phyloP scores from a whole-genome alignment of 805 yeast species.

The Yueomyces sp. region DNA sequence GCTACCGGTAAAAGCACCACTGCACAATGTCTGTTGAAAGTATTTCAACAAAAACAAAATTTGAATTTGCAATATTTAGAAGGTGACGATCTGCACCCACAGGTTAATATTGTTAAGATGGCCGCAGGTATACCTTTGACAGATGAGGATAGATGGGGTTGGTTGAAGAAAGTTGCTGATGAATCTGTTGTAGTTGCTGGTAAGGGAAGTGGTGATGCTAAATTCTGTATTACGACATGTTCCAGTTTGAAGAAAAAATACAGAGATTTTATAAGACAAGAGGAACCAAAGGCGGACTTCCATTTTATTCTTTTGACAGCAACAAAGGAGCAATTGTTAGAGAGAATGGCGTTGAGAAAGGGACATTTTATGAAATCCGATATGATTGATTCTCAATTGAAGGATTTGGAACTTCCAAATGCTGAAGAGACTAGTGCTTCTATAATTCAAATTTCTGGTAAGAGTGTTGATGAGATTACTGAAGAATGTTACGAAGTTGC shows the following conservation, averaged over 20 bases:
- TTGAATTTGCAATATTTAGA: conserved; percentile 39
- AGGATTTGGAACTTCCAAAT: conserved; percentile 59
- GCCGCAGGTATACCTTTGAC: conserved; percentile 61
- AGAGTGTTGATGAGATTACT: conserved; percentile 6
- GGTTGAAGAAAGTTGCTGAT: conserved; percentile 49
- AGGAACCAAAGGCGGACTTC: conserved; percentile 28
- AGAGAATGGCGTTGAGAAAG: conserved; percentile 49
- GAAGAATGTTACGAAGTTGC: conserved; percentile 4
- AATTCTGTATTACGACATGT: conserved; percentile 52
- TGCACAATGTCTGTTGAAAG: conserved; percentile 37
- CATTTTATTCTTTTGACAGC: conserved; percentile 58
- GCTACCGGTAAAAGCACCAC: conserved; percentile 91
- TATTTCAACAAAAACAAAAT: conserved; percentile 29
- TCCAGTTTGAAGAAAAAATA: conserved; percentile 71
- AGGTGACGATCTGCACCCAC: conserved; percentile 75
- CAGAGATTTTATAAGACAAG: conserved; percentile 42
- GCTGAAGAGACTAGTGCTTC: conserved; percentile 15
- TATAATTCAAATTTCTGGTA: conserved; percentile 16
- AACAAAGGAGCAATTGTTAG: conserved; percentile 41
- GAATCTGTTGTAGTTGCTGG: conserved; percentile 28
- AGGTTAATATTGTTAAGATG: conserved; percentile 71
- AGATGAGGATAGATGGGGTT: conserved; percentile 87
- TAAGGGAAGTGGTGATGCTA: conserved; percentile 15
- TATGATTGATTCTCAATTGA: conserved; percentile 73
- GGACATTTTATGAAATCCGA: conserved; percentile 80